Evolutionary conservation across 371 early-diverging fungal species (phyloP).

Genomic region (Sporodiniella umbellata): DNA sequence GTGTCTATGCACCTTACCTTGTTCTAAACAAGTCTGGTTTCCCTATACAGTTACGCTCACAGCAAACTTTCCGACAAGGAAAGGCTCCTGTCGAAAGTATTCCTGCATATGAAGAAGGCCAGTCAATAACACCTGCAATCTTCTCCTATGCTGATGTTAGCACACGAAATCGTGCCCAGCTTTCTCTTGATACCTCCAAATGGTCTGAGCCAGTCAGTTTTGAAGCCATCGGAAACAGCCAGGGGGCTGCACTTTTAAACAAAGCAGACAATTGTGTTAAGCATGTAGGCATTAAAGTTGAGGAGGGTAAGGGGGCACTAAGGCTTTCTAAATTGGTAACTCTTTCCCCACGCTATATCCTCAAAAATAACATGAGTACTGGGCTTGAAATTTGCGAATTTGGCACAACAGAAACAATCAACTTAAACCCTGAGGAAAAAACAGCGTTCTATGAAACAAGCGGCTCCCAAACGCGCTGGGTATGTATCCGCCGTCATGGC

Average conservation of each 20-base stretch:
- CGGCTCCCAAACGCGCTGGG: slow-evolving; percentile 41
- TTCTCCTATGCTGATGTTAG: slow-evolving; percentile 79
- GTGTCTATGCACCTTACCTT: slow-evolving; percentile 49
- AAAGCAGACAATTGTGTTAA: slow-evolving; percentile 30
- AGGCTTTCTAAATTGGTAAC: slow-evolving; percentile 71
- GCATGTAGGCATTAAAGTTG: slow-evolving; percentile 68
- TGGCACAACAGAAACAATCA: slow-evolving; percentile 17
- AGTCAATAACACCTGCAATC: slow-evolving; percentile 56
- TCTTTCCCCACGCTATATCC: slow-evolving; percentile 78
- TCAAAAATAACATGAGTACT: slow-evolving; percentile 70
- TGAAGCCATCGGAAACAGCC: slow-evolving; percentile 77
- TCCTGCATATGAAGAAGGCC: slow-evolving; percentile 19
- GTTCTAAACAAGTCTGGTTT: slow-evolving; percentile 76
- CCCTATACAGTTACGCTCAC: slow-evolving; percentile 36
- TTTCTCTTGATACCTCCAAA: slow-evolving; percentile 59
- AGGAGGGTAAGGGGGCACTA: slow-evolving; percentile 62
- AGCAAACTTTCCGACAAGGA: slow-evolving; percentile 9
- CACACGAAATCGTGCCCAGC: slow-evolving; percentile 68
- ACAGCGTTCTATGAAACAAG: slow-evolving; percentile 49
- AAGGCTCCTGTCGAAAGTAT: slow-evolving; percentile 14
- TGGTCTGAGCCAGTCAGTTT: slow-evolving; percentile 82
- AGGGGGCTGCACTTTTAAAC: slow-evolving; percentile 54
- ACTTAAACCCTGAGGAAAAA: slow-evolving; percentile 41
- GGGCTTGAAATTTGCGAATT: slow-evolving; percentile 61
- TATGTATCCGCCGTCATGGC: slow-evolving; percentile 41